phyloP scores from a whole-genome alignment of 2,329 filamentous ascomycete species.

The Pseudogymnoascus pannorum region DNA sequence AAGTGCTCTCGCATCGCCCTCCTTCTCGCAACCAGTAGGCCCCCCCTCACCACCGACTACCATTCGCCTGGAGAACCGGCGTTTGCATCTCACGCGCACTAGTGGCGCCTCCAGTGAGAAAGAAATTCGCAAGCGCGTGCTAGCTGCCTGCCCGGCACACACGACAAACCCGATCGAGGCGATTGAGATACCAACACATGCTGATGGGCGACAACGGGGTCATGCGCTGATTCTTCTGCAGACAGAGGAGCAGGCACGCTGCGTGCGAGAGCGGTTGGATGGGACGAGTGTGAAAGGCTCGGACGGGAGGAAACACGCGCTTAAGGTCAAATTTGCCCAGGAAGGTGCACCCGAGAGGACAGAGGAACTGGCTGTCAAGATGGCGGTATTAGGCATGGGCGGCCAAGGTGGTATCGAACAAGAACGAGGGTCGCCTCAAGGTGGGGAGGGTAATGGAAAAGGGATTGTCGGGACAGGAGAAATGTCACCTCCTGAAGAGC shows the following conservation, averaged over 20 bases:
- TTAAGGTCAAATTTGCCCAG: constrained; percentile 6
- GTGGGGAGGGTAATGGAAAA: not conserved
- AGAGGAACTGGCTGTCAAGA: not conserved
- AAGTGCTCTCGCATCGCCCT: not conserved
- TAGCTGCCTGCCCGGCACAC: not conserved
- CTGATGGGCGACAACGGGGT: not conserved
- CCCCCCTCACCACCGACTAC: not conserved
- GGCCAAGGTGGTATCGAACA: not conserved
- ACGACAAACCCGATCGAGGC: not conserved
- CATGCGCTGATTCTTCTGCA: constrained; percentile 4
- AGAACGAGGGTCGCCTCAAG: not conserved
- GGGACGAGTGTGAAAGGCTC: constrained; percentile 5
- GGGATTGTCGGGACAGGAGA: not conserved
- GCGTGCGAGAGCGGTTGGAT: not conserved
- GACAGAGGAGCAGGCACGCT: not conserved
- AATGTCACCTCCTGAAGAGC: not conserved
- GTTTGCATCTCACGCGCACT: not conserved
- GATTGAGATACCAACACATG: not conserved
- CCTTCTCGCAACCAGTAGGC: not conserved
- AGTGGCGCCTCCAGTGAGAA: constrained; percentile 7
- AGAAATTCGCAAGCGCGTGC: not conserved
- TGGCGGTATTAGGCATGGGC: not conserved
- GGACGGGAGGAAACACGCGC: not conserved
- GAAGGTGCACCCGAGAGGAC: not conserved
- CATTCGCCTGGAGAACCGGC: not conserved